phyloP scores from a whole-genome alignment of 2,329 filamentous ascomycete species.

The Pseudophaeomoniella oleicola region DNA sequence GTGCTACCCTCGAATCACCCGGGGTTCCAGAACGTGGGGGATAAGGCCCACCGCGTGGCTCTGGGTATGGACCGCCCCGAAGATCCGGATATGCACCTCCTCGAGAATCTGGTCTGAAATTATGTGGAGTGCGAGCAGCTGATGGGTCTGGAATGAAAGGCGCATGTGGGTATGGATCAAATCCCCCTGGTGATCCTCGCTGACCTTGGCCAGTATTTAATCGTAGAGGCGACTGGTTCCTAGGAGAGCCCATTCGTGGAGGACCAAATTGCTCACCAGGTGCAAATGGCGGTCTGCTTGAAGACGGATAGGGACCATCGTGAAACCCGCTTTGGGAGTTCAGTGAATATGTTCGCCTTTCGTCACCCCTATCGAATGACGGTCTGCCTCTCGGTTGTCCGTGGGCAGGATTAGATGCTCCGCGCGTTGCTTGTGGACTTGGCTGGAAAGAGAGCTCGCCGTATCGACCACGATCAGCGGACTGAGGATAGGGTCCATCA shows the following conservation, averaged over 20 bases:
- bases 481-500: neutral
- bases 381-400: conserved; percentile 2
- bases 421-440: neutral
- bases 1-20: too few species aligned
- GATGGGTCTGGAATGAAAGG: conserved; percentile 7
- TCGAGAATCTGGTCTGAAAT: conserved; percentile 10
- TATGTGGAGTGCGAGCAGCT: conserved; percentile 7
- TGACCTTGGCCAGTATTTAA: conserved; percentile 9
- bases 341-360: conserved; percentile 10
- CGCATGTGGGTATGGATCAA: neutral
- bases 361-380: conserved; percentile 12
- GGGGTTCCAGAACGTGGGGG: conserved; percentile 3
- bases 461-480: neutral
- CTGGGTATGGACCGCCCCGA: neutral
- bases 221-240: conserved; percentile 6
- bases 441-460: neutral
- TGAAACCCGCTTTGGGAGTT: conserved; percentile 6
- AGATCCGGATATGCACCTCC: conserved; percentile 2
- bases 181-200: conserved; percentile 2
- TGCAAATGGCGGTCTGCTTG: conserved; percentile 8
- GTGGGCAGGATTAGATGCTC: neutral
- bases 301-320: conserved; percentile 9
- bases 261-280: conserved; percentile 5
- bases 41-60: conserved; percentile 1
- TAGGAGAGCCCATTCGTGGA: neutral